A percentile compares a stretch with the other conserved stretches of the same genome.
phyloP scores from a whole-genome alignment of 148 eudicot species.

The Rhododendron henanense region DNA sequence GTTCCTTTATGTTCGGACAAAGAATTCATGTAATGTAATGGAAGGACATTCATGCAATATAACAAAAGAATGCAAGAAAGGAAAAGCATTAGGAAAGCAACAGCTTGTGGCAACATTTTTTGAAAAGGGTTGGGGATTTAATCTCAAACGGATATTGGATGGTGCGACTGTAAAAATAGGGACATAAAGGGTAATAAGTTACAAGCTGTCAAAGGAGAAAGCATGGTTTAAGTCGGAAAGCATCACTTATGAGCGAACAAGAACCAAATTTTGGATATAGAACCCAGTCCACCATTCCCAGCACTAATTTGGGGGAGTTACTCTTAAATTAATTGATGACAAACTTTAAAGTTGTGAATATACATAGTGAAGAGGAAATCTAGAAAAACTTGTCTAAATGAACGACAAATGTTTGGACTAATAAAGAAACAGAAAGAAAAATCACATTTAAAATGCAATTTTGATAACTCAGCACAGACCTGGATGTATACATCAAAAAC shows the following conservation, averaged over 20 bases:
- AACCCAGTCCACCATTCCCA: background rate
- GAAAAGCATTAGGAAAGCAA: background rate
- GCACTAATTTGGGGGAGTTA: background rate
- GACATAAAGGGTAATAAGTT: background rate
- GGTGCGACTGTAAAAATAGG: background rate
- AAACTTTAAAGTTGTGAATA: background rate
- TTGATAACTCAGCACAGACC: constrained; percentile 30
- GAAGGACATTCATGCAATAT: background rate
- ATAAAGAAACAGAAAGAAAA: background rate
- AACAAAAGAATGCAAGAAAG: background rate
- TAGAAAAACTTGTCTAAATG: background rate
- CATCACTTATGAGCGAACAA: background rate
- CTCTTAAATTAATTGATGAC: background rate
- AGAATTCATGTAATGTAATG: background rate
- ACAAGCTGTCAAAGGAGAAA: background rate
- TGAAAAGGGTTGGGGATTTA: background rate
- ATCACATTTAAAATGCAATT: background rate
- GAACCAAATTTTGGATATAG: background rate
- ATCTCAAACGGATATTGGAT: background rate
- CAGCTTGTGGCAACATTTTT: background rate
- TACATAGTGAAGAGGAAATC: background rate
- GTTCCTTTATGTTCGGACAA: background rate
- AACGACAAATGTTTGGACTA: background rate
- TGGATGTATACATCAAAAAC: constrained; percentile 74
- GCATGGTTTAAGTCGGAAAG: background rate